Conservation (phyloP, 768 basidiomycete genomes). For the Tulasnella sp. region DNA sequence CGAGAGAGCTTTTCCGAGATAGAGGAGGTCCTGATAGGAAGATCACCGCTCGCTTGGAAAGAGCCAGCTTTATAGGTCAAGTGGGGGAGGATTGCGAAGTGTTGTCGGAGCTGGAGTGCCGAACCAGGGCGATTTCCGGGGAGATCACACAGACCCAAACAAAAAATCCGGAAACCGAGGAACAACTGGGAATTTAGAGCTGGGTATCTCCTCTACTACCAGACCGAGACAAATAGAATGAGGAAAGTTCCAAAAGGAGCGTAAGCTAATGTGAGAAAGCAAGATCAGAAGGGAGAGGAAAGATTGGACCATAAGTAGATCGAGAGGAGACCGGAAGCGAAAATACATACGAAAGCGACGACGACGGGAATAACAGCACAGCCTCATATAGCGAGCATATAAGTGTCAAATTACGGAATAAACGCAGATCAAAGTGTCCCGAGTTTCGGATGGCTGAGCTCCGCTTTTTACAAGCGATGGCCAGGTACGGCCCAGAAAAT, state of each 20-base stretch:
- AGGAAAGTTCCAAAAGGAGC: background rate
- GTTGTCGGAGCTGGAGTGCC: background rate
- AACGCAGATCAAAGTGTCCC: background rate
- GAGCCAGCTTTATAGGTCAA: background rate
- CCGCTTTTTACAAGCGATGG: conserved; percentile 52
- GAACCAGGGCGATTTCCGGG: background rate
- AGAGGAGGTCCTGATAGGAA: background rate
- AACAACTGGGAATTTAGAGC: background rate
- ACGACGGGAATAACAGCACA: background rate
- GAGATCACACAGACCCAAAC: background rate
- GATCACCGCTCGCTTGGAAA: background rate
- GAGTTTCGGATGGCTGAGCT: background rate
- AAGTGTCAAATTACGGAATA: background rate
- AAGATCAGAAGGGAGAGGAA: background rate
- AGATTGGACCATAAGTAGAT: background rate
- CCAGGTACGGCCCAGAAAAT: conserved; percentile 96
- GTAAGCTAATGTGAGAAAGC: background rate
- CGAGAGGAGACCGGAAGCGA: background rate
- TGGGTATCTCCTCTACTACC: background rate
- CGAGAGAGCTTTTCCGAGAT: background rate
- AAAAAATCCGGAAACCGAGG: background rate
- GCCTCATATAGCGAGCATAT: background rate
- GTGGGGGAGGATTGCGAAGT: background rate
- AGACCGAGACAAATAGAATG: background rate
- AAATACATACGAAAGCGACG: background rate